Evolutionary conservation across 192 early-diverging fungal species (phyloP), one percentile per base, ranked within the genome.

Genomic region (Backusella morwellensis): DNA sequence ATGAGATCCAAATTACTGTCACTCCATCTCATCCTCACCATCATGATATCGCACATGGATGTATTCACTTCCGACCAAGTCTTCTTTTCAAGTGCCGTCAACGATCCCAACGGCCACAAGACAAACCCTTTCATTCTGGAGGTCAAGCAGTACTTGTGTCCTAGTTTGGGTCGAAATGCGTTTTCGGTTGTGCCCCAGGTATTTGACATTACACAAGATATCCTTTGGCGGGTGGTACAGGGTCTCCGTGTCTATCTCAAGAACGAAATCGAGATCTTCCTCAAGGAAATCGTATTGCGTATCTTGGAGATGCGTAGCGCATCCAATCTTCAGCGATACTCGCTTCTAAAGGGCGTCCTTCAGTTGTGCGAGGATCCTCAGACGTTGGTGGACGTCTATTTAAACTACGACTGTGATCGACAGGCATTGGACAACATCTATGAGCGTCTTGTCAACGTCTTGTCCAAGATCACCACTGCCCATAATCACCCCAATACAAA

Each of bases 351-450:
- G 78, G 79, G 91, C 7, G 84, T 98, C 35, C 75, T 81, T 2
- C 85, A 90, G 32, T 86, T 97, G 29, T 85, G 95, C 66, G 79
- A 84, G 29, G 92, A 95, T 54, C 93, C 94, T 23, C 87, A 91
- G 42, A 84, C 94, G 4, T 79, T 97, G 4, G 95, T 98, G 4
- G 97, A 98, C 78, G 89, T 98, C 34, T 98, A 96, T 76, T 84
- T 98, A 3, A 98, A 98, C 86, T 97, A 97, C 73, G 97, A 98
- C 84, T 98, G 97, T 80, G 90, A 94, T 70, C 81, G 89, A 52
- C 91, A 95, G 77, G 91, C 94, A 9, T 80, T 90, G 38, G 90
- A 95, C 80, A 98, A 96, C 73, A 91, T 96, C 76, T 98, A 94
- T 88, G 95, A 98, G 83, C 87, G 96, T 70, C 75, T 97, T 47